Evolutionary conservation across 2,329 filamentous ascomycete species (phyloP).

Genomic region (Epichloe hybrida): DNA sequence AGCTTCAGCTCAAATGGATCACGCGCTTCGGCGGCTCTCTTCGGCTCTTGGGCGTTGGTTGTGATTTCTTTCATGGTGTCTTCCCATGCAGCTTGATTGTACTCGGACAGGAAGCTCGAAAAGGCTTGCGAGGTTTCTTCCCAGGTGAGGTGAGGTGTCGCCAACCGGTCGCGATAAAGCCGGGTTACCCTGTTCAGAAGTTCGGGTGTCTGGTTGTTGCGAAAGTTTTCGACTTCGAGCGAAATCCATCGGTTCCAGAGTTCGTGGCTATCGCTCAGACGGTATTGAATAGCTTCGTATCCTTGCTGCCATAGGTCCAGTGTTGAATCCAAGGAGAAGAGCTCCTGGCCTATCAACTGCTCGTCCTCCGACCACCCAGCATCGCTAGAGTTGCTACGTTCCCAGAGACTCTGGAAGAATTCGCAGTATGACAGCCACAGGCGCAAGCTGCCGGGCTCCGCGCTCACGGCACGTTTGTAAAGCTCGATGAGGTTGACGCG

Average conservation of each 20-base stretch:
- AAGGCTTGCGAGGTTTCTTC: slow-evolving; percentile 62
- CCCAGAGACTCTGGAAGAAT: slow-evolving; percentile 61
- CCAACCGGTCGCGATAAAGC: slow-evolving; percentile 57
- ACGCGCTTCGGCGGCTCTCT: slow-evolving; percentile 46
- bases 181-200: slow-evolving; percentile 51
- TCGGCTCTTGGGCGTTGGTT: slow-evolving; percentile 47
- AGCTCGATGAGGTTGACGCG: slow-evolving; percentile 58
- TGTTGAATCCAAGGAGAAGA: slow-evolving; percentile 56
- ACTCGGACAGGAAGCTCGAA: slow-evolving; percentile 60
- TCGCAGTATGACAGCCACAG: slow-evolving; percentile 70
- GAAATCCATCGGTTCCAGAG: slow-evolving; percentile 71
- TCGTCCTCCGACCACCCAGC: slow-evolving; percentile 52
- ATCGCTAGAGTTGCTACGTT: slow-evolving; percentile 44
- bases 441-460: slow-evolving; percentile 60
- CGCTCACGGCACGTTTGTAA: slow-evolving; percentile 53
- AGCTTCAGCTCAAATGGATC: slow-evolving; percentile 57
- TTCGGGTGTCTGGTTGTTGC: slow-evolving; percentile 37
- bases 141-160: slow-evolving; percentile 62
- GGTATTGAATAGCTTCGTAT: slow-evolving; percentile 58
- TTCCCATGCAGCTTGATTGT: slow-evolving; percentile 60
- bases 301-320: slow-evolving; percentile 59
- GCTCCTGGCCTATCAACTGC: slow-evolving; percentile 51
- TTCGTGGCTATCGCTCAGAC: slow-evolving; percentile 61
- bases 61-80: slow-evolving; percentile 57
- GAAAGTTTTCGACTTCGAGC: slow-evolving; percentile 55